phyloP scores from a whole-genome alignment of 2,329 filamentous ascomycete genomes.

The Hymenoscyphus linearis region DNA sequence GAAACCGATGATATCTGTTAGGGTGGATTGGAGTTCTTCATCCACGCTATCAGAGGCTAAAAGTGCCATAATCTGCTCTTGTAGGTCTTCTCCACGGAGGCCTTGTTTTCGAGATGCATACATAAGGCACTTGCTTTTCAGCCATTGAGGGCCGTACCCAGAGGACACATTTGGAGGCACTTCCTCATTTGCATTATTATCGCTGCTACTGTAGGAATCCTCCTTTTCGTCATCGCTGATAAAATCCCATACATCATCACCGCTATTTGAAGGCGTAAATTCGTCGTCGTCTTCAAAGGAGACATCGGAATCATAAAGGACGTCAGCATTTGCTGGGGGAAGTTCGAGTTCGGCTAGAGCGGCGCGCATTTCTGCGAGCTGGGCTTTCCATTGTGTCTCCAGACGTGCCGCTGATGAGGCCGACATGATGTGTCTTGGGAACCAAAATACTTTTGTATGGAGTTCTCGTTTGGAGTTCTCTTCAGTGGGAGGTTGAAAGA shows the following conservation, averaged over 20 bases:
- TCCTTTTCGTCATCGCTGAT: constrained; percentile 71
- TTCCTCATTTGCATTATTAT: constrained; percentile 48
- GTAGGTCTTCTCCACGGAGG: constrained; percentile 63
- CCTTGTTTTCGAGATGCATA: constrained; percentile 61
- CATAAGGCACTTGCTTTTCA: constrained; percentile 61
- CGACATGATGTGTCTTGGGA: constrained; percentile 14
- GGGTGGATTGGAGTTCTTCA: constrained; percentile 83
- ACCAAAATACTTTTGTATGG: not conserved
- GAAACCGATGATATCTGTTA: constrained; percentile 88
- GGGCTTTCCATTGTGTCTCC: constrained; percentile 73
- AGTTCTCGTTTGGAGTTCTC: not conserved
- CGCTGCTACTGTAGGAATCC: constrained; percentile 55
- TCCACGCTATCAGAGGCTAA: constrained; percentile 64
- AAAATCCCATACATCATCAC: constrained; percentile 89
- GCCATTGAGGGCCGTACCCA: constrained; percentile 61
- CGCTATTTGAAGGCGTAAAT: constrained; percentile 48
- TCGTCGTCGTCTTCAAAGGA: constrained; percentile 61
- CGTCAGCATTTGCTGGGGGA: constrained; percentile 39
- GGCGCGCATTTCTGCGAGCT: constrained; percentile 79
- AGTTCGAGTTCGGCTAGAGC: constrained; percentile 69
- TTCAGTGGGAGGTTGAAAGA: not conserved
- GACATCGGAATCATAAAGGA: constrained; percentile 51
- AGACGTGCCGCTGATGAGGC: constrained; percentile 20
- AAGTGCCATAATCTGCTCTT: constrained; percentile 71
- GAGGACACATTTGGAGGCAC: constrained; percentile 23